These are phyloP conservation scores for Malassezia nana DNA, from an alignment of 1,284 basidiomycete genomes.

Conservation along the genomic window DNA sequence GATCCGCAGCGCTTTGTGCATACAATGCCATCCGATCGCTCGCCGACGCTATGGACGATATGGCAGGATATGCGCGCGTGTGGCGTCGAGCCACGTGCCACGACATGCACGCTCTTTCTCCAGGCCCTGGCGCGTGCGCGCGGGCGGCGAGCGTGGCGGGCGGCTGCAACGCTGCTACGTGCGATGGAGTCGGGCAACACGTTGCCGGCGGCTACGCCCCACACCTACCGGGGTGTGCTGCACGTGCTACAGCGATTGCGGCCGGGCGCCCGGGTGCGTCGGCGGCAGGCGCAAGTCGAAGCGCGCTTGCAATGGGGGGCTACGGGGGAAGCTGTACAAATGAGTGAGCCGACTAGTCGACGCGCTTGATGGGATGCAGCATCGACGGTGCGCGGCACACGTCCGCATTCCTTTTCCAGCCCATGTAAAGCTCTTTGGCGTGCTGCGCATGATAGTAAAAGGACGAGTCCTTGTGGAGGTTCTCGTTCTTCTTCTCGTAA, in stretches of 20 bases:
- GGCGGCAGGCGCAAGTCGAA: neutral
- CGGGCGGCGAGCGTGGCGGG: constrained; percentile 5
- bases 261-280: neutral
- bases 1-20: constrained; percentile 3
- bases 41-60: constrained; percentile 10
- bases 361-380: constrained; percentile 46
- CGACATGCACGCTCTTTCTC: constrained; percentile 14
- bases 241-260: constrained; percentile 8
- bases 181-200: neutral
- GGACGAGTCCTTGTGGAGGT: constrained; percentile 44
- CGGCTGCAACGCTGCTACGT: neutral
- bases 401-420: constrained; percentile 44
- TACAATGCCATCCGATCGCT: neutral
- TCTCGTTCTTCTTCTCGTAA: constrained; percentile 47
- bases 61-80: constrained; percentile 7
- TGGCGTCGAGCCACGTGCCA: neutral
- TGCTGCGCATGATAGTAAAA: constrained; percentile 47
- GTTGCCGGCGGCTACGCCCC: neutral
- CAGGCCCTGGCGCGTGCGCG: constrained; percentile 16
- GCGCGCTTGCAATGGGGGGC: neutral
- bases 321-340: neutral
- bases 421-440: constrained; percentile 44
- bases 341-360: constrained; percentile 16
- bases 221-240: constrained; percentile 10
- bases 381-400: constrained; percentile 45